Evolutionary conservation across 2,329 filamentous ascomycete species (phyloP), one percentile per base, ranked within the genome.

Genomic region (Exophiala viscosa): DNA sequence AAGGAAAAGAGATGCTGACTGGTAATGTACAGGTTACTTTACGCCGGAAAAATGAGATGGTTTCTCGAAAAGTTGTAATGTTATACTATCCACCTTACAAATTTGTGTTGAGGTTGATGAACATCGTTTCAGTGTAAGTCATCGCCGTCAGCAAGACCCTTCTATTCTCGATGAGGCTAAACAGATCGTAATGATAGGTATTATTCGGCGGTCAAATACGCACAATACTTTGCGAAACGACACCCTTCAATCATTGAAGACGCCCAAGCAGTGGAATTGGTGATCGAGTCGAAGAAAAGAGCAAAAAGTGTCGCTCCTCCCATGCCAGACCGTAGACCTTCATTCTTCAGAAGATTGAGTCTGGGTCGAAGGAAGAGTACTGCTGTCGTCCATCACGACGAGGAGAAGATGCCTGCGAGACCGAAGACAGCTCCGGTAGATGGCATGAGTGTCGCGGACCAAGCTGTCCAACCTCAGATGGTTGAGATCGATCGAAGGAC

Each of bases 231-330:
- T 52, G 71, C 74, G 7, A 68, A 67, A 34, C 68, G 73, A 13
- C 76, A 77, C 50, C 74, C 74, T 1, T 76, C 75, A 55, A 69
- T 78, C 5, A 71, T 72, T 28, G 75, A 78, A 50, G 73, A 77
- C 50, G 70, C 73, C 41, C 72, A 73, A 51, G 72, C 71, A 1
- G 64, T 70, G 13, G 66, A 48, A 33, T 23, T 48, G 8, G 45
- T 48, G 33, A 39, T 48, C 15, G 15, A 39, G 4, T 48, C 45
- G 13, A 48, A 48, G 28, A 28, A 28, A 28, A 28, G 23, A 4
- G 23, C 23, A 28, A 28, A 28, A 7, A 28, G 23, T 28, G 23
- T 28, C 5, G 23, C 23, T 28, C 23, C 23, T 28, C 23, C 23
- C 8, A 28, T 28, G 23, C 23, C 23, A 7, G 23, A 28, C 23